These are phyloP conservation scores for Neurospora hispaniola DNA, from an alignment of 495 filamentous ascomycete genomes.

Conservation along the genomic window DNA sequence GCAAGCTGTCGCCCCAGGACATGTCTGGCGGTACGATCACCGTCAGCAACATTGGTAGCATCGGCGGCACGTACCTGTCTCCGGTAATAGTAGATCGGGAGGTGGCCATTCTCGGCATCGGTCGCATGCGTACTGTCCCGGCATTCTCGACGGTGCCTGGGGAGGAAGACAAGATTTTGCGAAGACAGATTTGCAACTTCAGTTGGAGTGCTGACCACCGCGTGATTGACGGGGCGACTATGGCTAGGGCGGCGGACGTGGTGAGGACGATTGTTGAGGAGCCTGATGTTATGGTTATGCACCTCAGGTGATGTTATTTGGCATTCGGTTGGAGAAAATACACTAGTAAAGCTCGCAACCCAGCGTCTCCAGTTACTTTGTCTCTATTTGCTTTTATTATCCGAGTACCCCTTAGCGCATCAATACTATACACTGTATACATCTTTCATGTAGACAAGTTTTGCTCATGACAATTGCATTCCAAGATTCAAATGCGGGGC, in stretches of 20 bases:
- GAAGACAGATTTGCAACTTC: conserved; percentile 65
- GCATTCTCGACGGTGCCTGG: conserved; percentile 45
- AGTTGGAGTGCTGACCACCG: conserved; percentile 97
- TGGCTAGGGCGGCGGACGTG: conserved; percentile 78
- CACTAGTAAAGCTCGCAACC: not conserved
- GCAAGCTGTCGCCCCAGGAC: conserved; percentile 67
- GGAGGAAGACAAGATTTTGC: conserved; percentile 44
- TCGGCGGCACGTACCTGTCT: conserved; percentile 83
- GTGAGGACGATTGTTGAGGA: conserved; percentile 70
- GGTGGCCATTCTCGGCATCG: conserved; percentile 86
- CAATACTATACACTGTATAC: not conserved
- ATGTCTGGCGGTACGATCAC: conserved; percentile 85
- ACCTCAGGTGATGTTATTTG: conserved; percentile 28
- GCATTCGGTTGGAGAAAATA: not conserved
- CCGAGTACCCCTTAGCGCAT: not conserved
- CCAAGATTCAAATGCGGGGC: not conserved
- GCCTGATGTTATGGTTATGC: conserved; percentile 71
- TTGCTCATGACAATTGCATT: not conserved
- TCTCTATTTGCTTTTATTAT: not conserved
- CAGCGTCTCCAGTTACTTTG: not conserved
- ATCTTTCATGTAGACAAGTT: not conserved
- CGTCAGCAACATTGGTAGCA: conserved; percentile 92
- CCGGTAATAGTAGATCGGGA: conserved; percentile 86
- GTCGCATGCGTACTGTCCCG: conserved; percentile 61
- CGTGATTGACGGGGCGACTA: conserved; percentile 86